These are phyloP conservation scores for Astragalus glycyphyllos DNA, from an alignment of 306 rosid genomes.

Conservation along the genomic window DNA sequence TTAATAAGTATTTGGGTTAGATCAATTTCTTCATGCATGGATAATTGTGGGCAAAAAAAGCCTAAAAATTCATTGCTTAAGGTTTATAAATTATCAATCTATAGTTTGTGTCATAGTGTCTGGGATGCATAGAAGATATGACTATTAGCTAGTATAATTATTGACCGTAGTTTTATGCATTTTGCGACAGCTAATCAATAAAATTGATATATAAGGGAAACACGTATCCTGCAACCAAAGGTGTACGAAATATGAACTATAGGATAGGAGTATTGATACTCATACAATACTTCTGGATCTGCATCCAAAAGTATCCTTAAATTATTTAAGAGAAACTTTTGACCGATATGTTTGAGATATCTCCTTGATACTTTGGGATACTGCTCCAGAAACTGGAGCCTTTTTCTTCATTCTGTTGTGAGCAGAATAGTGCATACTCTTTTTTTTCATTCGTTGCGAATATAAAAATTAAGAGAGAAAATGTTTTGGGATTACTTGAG, in stretches of 20 bases:
- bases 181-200: neutral
- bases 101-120: neutral
- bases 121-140: neutral
- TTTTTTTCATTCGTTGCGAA: too few relatives aligned
- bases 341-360: neutral
- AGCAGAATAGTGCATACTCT: too few relatives aligned
- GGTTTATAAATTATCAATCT: neutral
- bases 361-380: neutral
- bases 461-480: too few relatives aligned
- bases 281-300: too few relatives aligned
- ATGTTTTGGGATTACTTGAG: too few relatives aligned
- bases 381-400: too few relatives aligned
- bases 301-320: too few relatives aligned
- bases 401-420: too few relatives aligned
- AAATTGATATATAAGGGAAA: conserved; percentile 25
- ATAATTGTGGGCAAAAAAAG: neutral
- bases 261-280: neutral
- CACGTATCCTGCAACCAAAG: conserved; percentile 2
- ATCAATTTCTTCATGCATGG: conserved; percentile 5
- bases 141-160: conserved; percentile 1
- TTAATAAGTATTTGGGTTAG: conserved; percentile 5
- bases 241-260: neutral
- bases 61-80: conserved; percentile 1
- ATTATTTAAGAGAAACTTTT: too few relatives aligned
- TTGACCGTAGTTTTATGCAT: conserved; percentile 4